Evolutionary conservation across 2,329 filamentous ascomycete genomes (phyloP).

Genomic region (Fusarium proliferatum): DNA sequence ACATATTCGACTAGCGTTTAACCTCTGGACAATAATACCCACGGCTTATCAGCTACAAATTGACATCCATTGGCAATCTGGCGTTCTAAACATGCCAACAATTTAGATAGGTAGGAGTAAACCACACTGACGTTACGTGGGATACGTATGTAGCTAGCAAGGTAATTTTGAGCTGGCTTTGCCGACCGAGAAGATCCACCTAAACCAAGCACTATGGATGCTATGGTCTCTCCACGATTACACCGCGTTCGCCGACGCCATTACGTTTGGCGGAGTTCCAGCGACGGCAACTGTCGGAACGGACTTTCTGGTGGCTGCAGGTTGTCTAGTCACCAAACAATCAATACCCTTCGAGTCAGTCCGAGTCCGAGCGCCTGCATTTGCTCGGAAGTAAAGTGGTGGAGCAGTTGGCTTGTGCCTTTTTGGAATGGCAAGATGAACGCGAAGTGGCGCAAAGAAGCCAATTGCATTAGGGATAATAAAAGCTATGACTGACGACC

Average conservation of each 20-base stretch:
- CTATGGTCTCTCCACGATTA: too few relatives aligned
- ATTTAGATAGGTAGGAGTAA: too few relatives aligned
- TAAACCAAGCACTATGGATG: background rate
- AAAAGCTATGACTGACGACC: too few relatives aligned
- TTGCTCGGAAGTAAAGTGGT: background rate
- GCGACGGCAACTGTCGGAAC: background rate
- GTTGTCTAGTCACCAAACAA: too few relatives aligned
- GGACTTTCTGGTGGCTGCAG: background rate
- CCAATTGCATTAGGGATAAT: background rate
- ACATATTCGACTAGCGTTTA: too few relatives aligned
- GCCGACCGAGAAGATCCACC: background rate
- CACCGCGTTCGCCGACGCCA: background rate
- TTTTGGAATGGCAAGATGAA: background rate
- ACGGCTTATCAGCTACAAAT: too few relatives aligned
- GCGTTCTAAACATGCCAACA: too few relatives aligned
- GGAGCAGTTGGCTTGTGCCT: background rate
- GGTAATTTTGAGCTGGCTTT: background rate
- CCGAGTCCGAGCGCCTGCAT: background rate
- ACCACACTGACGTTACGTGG: too few relatives aligned
- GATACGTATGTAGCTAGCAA: background rate
- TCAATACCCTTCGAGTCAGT: too few relatives aligned
- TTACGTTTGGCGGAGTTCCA: background rate
- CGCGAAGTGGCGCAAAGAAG: background rate
- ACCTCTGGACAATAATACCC: too few relatives aligned
- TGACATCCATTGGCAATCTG: too few relatives aligned